phyloP scores from a whole-genome alignment of 2,329 filamentous ascomycete species.

The Cladobotryum mycophilum region DNA sequence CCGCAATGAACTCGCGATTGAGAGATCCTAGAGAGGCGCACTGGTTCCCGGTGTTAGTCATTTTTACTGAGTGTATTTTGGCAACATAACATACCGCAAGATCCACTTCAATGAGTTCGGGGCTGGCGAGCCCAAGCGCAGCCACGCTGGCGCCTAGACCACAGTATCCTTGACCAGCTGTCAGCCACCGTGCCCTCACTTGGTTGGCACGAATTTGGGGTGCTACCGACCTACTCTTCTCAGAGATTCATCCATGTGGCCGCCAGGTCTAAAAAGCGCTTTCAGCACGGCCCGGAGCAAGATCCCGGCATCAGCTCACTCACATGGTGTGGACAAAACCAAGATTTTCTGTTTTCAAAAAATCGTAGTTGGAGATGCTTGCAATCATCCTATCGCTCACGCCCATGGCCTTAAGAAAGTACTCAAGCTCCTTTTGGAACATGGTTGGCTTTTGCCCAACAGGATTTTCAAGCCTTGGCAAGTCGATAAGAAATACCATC shows the following conservation, averaged over 20 bases:
- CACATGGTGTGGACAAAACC: constrained; percentile 84
- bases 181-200: constrained; percentile 17
- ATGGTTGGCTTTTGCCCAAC: constrained; percentile 25
- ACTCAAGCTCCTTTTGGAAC: constrained; percentile 65
- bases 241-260: constrained; percentile 24
- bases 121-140: constrained; percentile 54
- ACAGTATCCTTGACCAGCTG: constrained; percentile 53
- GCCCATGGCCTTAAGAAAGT: constrained; percentile 63
- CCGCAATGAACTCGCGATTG: constrained; percentile 58
- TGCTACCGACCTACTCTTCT: constrained; percentile 25
- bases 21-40: constrained; percentile 77
- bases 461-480: constrained; percentile 55
- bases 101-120: constrained; percentile 58
- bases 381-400: constrained; percentile 58
- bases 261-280: constrained; percentile 28
- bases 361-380: constrained; percentile 76
- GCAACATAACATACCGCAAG: constrained; percentile 49
- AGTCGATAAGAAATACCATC: constrained; percentile 86
- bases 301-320: constrained; percentile 23
- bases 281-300: background rate
- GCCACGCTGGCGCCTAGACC: constrained; percentile 64
- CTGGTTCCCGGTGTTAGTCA: constrained; percentile 30
- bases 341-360: constrained; percentile 61
- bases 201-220: constrained; percentile 8
- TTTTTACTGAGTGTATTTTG: background rate